These are phyloP conservation scores for Trichoderma endophyticum DNA, from an alignment of 2,329 filamentous ascomycete genomes.

Conservation along the genomic window DNA sequence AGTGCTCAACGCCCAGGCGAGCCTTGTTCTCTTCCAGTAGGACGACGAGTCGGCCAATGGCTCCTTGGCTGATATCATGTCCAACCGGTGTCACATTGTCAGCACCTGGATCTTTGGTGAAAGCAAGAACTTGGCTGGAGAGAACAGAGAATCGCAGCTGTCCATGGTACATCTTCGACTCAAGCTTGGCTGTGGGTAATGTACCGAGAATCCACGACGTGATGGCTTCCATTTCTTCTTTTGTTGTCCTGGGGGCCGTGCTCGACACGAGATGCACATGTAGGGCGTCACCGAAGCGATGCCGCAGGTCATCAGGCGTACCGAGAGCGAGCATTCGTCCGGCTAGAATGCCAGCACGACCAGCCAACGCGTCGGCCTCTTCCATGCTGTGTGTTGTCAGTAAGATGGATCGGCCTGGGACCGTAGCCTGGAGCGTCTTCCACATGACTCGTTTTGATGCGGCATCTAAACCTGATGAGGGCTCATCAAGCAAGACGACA, in stretches of 20 bases:
- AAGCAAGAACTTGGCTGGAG: constrained; percentile 39
- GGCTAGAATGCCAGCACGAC: constrained; percentile 81
- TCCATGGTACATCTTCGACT: constrained; percentile 75
- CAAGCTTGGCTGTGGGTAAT: constrained; percentile 65
- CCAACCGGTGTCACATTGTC: constrained; percentile 24
- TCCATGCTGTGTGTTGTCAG: constrained; percentile 95
- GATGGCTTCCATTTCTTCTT: constrained; percentile 65
- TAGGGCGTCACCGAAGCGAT: constrained; percentile 72
- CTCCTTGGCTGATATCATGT: constrained; percentile 39
- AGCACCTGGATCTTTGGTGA: constrained; percentile 23
- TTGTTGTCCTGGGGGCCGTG: constrained; percentile 68
- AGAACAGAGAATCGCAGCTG: constrained; percentile 83
- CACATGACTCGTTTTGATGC: constrained; percentile 92
- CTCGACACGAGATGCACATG: constrained; percentile 78
- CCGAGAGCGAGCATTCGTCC: constrained; percentile 82
- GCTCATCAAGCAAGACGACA: constrained; percentile 85
- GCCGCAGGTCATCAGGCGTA: constrained; percentile 67
- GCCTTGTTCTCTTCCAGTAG: constrained; percentile 69
- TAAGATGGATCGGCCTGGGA: constrained; percentile 74
- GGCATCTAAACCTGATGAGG: constrained; percentile 83
- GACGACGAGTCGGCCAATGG: constrained; percentile 68
- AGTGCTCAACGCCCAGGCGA: constrained; percentile 73
- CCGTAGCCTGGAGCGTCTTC: constrained; percentile 73
- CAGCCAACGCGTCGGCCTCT: constrained; percentile 84
- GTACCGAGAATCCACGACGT: constrained; percentile 60